A percentile compares a stretch with the other conserved stretches of the same genome.
phyloP scores from a whole-genome alignment of 495 filamentous ascomycete genomes.

The Peziza echinospora region DNA sequence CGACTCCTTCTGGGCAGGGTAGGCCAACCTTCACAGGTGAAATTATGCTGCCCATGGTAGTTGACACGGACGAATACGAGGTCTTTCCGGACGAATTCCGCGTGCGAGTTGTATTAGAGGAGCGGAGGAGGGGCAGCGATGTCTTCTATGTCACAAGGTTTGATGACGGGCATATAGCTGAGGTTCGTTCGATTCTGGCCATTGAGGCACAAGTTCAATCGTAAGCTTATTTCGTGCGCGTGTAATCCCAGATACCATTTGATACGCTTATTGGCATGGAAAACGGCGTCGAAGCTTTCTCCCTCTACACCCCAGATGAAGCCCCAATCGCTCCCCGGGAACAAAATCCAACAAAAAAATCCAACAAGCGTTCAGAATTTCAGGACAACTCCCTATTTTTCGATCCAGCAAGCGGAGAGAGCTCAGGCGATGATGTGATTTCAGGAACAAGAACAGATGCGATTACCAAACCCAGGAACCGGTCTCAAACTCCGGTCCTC shows the following conservation, averaged over 20 bases:
- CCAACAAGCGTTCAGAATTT: no score
- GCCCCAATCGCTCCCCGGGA: no score
- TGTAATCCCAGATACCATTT: slow-evolving; percentile 13
- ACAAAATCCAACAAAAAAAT: no score
- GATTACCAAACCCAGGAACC: no score
- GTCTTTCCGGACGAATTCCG: neutral
- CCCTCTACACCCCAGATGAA: neutral
- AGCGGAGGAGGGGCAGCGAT: slow-evolving; percentile 2
- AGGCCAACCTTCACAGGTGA: neutral
- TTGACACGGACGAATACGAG: neutral
- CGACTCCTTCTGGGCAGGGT: neutral
- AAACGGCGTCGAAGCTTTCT: slow-evolving; percentile 5
- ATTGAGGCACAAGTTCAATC: neutral
- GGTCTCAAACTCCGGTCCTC: no score
- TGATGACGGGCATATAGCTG: slow-evolving; percentile 2
- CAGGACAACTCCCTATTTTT: neutral
- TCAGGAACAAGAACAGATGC: no score
- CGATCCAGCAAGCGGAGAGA: neutral
- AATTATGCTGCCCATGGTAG: neutral
- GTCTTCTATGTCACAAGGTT: slow-evolving; percentile 12
- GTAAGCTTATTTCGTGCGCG: no score
- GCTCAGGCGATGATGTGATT: neutral
- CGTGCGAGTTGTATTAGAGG: neutral
- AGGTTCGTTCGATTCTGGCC: slow-evolving; percentile 6
- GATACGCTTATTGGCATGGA: slow-evolving; percentile 6